A percentile compares a stretch with the other conserved stretches of the same genome.
Conservation (phyloP, 192 early-diverging fungal genomes). For the Backusella mclennaniae region DNA sequence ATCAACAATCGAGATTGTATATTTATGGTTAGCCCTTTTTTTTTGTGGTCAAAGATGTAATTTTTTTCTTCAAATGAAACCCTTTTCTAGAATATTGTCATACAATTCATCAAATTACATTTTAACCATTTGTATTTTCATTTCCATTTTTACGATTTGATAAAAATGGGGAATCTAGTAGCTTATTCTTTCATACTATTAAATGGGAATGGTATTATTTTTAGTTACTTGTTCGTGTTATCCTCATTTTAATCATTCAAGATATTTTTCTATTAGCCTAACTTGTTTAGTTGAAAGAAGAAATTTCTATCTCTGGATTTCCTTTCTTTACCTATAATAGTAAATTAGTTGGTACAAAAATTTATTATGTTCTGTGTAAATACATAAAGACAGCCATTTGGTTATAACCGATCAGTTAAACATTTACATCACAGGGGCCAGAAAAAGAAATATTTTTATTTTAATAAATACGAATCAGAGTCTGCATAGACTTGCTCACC, state of each 20-base stretch:
- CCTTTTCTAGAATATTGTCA: not conserved
- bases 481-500: not conserved
- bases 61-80: not conserved
- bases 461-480: not conserved
- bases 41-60: not conserved
- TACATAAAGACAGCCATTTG: not conserved
- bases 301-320: not conserved
- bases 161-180: not conserved
- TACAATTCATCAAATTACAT: not conserved
- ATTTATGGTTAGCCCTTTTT: not conserved
- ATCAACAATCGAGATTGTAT: slow-evolving; percentile 9
- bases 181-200: too few species aligned
- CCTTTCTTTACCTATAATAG: not conserved
- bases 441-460: not conserved
- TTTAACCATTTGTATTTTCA: too few species aligned
- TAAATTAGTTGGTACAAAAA: not conserved
- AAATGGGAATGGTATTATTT: not conserved
- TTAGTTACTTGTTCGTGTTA: not conserved
- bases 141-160: not conserved
- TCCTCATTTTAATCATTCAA: not conserved
- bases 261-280: not conserved
- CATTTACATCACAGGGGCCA: not conserved
- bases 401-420: not conserved
- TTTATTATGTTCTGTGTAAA: not conserved
- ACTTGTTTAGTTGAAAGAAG: not conserved